phyloP scores from a whole-genome alignment of 2,329 filamentous ascomycete species.

The Leptographium radiaticola region DNA sequence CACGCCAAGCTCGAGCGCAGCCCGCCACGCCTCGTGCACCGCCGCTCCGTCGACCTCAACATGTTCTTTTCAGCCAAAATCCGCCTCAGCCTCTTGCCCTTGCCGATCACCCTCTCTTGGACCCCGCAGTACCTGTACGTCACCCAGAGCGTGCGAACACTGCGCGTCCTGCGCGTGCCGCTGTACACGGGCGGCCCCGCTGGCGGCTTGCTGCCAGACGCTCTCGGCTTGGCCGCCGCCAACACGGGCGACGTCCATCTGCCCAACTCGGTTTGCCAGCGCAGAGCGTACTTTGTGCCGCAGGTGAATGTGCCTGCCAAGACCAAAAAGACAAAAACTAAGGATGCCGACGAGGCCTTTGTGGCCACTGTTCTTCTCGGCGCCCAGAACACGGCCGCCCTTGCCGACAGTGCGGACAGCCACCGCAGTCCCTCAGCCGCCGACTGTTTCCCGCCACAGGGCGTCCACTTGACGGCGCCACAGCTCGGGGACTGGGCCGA shows the following conservation, averaged over 20 bases:
- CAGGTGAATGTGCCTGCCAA: background rate
- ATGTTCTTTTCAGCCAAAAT: background rate
- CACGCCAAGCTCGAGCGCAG: background rate
- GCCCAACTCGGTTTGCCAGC: background rate
- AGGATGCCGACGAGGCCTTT: background rate
- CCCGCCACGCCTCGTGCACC: background rate
- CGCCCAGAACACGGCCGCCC: background rate
- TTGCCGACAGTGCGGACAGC: background rate
- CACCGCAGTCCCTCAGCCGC: too few relatives aligned
- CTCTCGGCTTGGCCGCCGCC: background rate
- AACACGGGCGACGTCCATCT: conserved; percentile 1
- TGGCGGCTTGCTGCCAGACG: background rate
- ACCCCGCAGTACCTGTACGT: conserved; percentile 1
- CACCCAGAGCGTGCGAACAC: background rate
- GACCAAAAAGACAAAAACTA: background rate
- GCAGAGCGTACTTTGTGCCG: background rate
- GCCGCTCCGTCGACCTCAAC: background rate
- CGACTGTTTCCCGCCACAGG: background rate
- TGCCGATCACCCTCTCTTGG: background rate
- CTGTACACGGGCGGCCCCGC: background rate
- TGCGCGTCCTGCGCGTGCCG: conserved; percentile 1
- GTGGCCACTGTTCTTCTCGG: background rate
- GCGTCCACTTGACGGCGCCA: background rate
- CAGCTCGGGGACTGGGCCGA: background rate
- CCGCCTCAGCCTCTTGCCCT: background rate